Evolutionary conservation across 306 rosid species (phyloP).

Genomic region (Fagus sylvatica): DNA sequence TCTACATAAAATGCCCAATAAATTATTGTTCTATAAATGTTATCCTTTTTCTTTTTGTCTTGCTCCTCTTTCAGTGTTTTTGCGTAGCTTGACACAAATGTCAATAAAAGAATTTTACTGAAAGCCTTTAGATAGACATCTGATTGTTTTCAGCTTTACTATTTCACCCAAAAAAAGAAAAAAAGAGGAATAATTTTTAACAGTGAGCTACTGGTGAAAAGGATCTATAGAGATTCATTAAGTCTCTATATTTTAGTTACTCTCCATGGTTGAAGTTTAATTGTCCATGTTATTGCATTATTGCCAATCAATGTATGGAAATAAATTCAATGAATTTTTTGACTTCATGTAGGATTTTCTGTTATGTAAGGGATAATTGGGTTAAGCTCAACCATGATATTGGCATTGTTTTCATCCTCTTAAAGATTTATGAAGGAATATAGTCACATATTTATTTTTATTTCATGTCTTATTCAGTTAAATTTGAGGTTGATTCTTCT

Average conservation of each 20-base stretch:
- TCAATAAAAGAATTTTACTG: neutral
- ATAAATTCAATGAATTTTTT: too few species aligned
- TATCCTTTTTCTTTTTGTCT: neutral
- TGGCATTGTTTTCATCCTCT: neutral
- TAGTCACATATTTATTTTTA: neutral
- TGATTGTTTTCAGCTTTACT: neutral
- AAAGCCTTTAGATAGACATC: neutral
- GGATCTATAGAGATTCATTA: neutral
- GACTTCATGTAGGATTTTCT: too few species aligned
- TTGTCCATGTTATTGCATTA: neutral
- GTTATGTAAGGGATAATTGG: too few species aligned
- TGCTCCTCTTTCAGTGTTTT: neutral
- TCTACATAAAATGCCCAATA: neutral
- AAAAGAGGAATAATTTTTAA: neutral
- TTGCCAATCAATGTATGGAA: too few species aligned
- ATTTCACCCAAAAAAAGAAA: neutral
- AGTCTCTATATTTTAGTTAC: neutral
- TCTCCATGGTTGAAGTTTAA: neutral
- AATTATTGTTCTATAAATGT: neutral
- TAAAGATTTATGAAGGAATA: neutral
- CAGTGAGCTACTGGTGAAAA: neutral
- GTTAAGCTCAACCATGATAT: too few species aligned
- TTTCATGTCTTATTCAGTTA: neutral
- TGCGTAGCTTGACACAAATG: neutral
- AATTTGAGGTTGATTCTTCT: slow-evolving; percentile 15